Base-by-base conservation (phyloP, 768 basidiomycete genomes). In the Coprinellus micaceus region DNA sequence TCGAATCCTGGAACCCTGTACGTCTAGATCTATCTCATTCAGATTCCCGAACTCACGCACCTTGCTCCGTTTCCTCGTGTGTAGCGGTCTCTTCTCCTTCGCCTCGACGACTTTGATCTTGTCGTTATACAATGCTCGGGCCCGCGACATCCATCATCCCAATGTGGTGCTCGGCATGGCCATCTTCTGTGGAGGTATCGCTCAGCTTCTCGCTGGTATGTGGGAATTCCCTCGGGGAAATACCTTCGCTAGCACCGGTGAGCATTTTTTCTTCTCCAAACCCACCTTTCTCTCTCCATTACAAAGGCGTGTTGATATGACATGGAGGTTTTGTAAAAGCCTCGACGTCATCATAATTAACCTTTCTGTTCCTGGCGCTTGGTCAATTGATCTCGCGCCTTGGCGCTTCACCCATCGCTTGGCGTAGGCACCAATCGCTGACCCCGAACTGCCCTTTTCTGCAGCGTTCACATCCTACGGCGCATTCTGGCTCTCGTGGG, bases 91-190 rank as follows among this genome's bases (percentile, higher is more conserved):
- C 37, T 88, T 88, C 68, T 85, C 87, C 37, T 93, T 93, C 73
- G 90, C 91, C 19, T 86, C 88, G 3, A 91, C 91, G 11, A 91
- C 89, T 0, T 77, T 93, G 63, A 84, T 93, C 53, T 75, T 91
- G 30, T 91, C 89, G 4, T 60, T 92, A 59, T 88, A 80, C 78
- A 92, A 92, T 65, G 73, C 82, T 26, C 69, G 77, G 17, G 77
- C 81, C 1, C 79, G 84, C n/a, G 64, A 71, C 22, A 75, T 91
- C 60, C 59, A 64, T 17, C 63, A 66, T 4, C 84, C 89, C 39
- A 91, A 93, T 56, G 81, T 84, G 26, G 83, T 92, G 47, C 79
- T 93, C 48, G 94, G 91, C 50, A 92, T 95, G 91, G 91, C 91
- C 24, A 66, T 91, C 61, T 89, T 85, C 70, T 82, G 82, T 59